Evolutionary conservation across 1,284 basidiomycete species (phyloP), one percentile per base, ranked within the genome.

Genomic region (Heterobasidion irregulare): DNA sequence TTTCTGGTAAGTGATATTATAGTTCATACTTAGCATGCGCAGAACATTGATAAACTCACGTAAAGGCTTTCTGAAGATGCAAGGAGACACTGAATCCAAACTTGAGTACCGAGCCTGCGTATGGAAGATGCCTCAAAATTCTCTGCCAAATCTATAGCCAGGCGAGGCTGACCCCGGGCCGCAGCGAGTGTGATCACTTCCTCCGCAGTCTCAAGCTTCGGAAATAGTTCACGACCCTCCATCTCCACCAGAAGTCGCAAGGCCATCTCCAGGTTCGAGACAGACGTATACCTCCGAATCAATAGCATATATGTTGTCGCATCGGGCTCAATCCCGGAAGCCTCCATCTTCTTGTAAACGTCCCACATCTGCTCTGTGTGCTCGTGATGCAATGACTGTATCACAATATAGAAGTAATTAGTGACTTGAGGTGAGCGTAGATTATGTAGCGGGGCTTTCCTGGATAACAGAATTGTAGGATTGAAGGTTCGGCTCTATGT

Each of bases 71-170:
- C 75, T 0, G 86, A 79, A 35, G 82, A 78, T 6, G 82, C 71
- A 12, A 72, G 67, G 46, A 92, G 72, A 61, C 83, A 80, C 1
- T 74, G 70, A 57, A 82, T 68, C 86, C 86, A 90, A 1, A 76
- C 71, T 13, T 70, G 67, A n/a, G 70, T 68, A 3, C 76, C 74
- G 33, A 91, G 61, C 56, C 72, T 73, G 41, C 83, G 76, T 26
- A 78, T 67, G 5, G 83, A 78, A 2, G 68, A 62, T 19, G 68
- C 61, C 63, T 92, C 87, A 56, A 80, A 89, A 55, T 76, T 72
- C 1, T 70, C 66, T 0, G 82, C 79, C 13, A 91, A 63, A 51
- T 90, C 88, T 51, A 89, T 65, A 6, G 88, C 88, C n/a, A 91
- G 74, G 50, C 79, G 76, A 0, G 85, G 75, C 56, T 77, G 70